Percentiles rank a stretch among this genome's conserved stretches.
These are phyloP conservation scores for Globisporangium apiculatum DNA, from an alignment of 352 stramenopile genomes.

Conservation along the genomic window DNA sequence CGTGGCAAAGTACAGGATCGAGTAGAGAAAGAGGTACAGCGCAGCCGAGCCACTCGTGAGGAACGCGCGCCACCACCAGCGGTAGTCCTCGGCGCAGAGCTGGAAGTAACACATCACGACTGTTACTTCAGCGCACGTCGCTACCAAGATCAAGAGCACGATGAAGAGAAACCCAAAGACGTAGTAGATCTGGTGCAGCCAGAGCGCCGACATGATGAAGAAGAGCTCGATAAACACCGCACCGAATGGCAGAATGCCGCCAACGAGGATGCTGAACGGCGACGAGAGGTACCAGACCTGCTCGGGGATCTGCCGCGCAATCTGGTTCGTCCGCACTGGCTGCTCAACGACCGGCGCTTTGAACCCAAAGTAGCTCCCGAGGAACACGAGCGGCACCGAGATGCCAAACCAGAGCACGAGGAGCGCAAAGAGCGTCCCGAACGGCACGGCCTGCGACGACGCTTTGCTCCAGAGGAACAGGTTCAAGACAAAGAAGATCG, in stretches of 20 bases:
- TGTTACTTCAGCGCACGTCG: slow-evolving; percentile 97
- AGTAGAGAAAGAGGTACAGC: slow-evolving; percentile 99
- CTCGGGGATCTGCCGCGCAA: slow-evolving; percentile 88
- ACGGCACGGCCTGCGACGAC: slow-evolving; percentile 88
- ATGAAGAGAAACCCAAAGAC: slow-evolving; percentile 99
- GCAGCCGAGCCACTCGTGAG: slow-evolving; percentile 93
- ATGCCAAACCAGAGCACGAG: slow-evolving; percentile 98
- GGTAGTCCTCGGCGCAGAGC: slow-evolving; percentile 99
- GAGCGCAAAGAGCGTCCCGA: slow-evolving; percentile 95
- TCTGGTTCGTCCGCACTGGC: slow-evolving; percentile 88
- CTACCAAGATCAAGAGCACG: slow-evolving; percentile 96
- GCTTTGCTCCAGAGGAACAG: slow-evolving; percentile 89
- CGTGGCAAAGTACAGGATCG: slow-evolving; percentile 97
- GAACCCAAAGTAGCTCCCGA: slow-evolving; percentile 97
- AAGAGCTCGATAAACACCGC: slow-evolving; percentile 99
- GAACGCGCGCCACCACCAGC: slow-evolving; percentile 97
- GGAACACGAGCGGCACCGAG: slow-evolving; percentile 96
- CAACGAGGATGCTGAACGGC: slow-evolving; percentile 92
- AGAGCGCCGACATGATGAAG: slow-evolving; percentile 99
- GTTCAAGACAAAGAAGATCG: slow-evolving; percentile 96
- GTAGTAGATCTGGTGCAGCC: slow-evolving; percentile 99
- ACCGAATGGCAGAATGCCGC: slow-evolving; percentile 98
- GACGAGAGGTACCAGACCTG: slow-evolving; percentile 96
- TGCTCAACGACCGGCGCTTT: slow-evolving; percentile 82
- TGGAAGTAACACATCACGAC: slow-evolving; percentile 99